Percentiles rank a stretch among this genome's conserved stretches.
Evolutionary conservation across 805 yeast genomes (phyloP).

Genomic region (Myxozyma vanderwaltii): DNA sequence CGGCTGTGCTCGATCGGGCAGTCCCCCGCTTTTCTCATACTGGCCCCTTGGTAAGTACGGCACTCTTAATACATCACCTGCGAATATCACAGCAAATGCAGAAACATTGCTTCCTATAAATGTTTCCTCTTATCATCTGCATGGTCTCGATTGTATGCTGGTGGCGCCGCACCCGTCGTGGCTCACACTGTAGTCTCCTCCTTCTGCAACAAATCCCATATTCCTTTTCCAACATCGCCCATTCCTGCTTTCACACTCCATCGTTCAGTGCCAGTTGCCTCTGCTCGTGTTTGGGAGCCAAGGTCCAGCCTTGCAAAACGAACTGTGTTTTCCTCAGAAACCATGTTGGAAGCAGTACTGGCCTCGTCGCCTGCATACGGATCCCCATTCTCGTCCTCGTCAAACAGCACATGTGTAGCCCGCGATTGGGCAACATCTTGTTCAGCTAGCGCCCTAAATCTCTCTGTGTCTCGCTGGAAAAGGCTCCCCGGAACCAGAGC

Average conservation of each 20-base stretch:
- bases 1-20: too few species aligned
- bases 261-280: background rate
- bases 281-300: background rate
- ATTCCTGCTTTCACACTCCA: conserved; percentile 5
- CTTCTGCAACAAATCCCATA: conserved; percentile 11
- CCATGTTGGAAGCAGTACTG: conserved; percentile 7
- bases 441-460: conserved; percentile 16
- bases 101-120: too few species aligned
- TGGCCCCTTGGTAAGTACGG: too few species aligned
- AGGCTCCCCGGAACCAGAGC: conserved; percentile 21
- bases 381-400: conserved; percentile 30
- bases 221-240: conserved; percentile 17
- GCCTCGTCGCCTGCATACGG: conserved; percentile 30
- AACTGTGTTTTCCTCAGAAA: conserved; percentile 24
- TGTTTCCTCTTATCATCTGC: too few species aligned
- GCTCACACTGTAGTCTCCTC: too few species aligned
- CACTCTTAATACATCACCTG: too few species aligned
- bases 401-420: conserved; percentile 28
- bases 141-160: too few species aligned
- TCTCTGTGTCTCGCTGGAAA: conserved; percentile 17
- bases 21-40: background rate
- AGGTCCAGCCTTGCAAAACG: conserved; percentile 19
- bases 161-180: too few species aligned
- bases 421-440: conserved; percentile 30
- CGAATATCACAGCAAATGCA: too few species aligned